phyloP scores from a whole-genome alignment of 1,284 basidiomycete species.

The Exsudoporus floridanus region DNA sequence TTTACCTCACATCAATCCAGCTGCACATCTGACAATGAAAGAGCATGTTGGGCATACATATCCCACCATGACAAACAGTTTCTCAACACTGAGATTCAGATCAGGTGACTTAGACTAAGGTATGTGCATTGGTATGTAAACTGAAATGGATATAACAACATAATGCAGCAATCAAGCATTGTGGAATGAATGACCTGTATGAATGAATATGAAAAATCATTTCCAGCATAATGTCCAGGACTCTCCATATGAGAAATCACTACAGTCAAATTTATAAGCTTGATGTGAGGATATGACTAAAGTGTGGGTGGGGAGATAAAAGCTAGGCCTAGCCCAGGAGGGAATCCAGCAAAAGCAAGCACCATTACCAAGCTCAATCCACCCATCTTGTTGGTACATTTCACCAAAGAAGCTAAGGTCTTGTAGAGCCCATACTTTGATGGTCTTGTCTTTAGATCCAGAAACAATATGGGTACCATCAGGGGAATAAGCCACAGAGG shows the following conservation, averaged over 20 bases:
- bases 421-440: constrained; percentile 15
- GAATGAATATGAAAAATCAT: constrained; percentile 2
- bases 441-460: too few species aligned
- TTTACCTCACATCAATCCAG: too few species aligned
- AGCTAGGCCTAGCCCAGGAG: constrained; percentile 18
- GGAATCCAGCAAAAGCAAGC: constrained; percentile 18
- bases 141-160: background rate
- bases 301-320: constrained; percentile 18
- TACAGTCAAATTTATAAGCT: constrained; percentile 16
- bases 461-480: too few species aligned
- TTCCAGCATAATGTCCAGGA: constrained; percentile 28
- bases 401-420: background rate
- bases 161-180: background rate
- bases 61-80: too few species aligned
- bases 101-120: too few species aligned
- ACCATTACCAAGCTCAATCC: constrained; percentile 14
- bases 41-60: too few species aligned
- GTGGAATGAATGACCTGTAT: background rate
- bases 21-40: too few species aligned
- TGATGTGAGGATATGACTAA: constrained; percentile 11
- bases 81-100: too few species aligned
- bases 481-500: too few species aligned
- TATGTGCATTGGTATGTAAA: constrained; percentile 39
- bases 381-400: constrained; percentile 13
- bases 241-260: constrained; percentile 12